Conservation (phyloP, 306 rosid species). For the Acacia confusa region DNA sequence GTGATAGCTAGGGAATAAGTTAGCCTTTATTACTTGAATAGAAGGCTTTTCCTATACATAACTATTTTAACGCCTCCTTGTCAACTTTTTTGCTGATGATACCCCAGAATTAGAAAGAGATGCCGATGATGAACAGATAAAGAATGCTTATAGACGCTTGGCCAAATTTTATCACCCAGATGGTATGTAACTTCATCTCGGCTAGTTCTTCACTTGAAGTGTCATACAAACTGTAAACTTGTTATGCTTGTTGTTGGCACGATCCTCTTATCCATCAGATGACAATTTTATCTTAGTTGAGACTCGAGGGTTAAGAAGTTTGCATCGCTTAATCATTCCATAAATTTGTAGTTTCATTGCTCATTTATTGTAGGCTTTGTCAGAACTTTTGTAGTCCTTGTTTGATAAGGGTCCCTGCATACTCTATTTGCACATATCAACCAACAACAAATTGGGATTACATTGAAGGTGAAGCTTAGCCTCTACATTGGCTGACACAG, state of each 20-base stretch:
- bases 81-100: conserved; percentile 19
- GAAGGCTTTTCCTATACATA: conserved; percentile 17
- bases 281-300: conserved; percentile 3
- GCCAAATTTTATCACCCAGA: conserved; percentile 98
- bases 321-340: neutral
- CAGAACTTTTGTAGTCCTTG: too few species aligned
- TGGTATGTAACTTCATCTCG: conserved; percentile 57
- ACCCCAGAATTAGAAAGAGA: conserved; percentile 74
- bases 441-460: too few species aligned
- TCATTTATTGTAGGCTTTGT: too few species aligned
- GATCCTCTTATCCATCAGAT: neutral
- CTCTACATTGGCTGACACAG: too few species aligned
- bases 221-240: conserved; percentile 13
- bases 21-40: conserved; percentile 11
- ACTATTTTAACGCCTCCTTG: conserved; percentile 24
- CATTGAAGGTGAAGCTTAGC: too few species aligned
- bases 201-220: conserved; percentile 3
- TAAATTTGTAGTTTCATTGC: neutral
- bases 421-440: too few species aligned
- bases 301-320: neutral
- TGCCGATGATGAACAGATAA: conserved; percentile 86
- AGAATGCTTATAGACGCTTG: conserved; percentile 83
- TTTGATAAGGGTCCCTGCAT: too few species aligned
- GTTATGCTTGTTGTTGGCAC: conserved; percentile 3
- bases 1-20: conserved; percentile 3